Percentiles rank a stretch among this genome's conserved stretches.
phyloP scores from a whole-genome alignment of 1,284 basidiomycete species.

The Rhodotorula glutinis region DNA sequence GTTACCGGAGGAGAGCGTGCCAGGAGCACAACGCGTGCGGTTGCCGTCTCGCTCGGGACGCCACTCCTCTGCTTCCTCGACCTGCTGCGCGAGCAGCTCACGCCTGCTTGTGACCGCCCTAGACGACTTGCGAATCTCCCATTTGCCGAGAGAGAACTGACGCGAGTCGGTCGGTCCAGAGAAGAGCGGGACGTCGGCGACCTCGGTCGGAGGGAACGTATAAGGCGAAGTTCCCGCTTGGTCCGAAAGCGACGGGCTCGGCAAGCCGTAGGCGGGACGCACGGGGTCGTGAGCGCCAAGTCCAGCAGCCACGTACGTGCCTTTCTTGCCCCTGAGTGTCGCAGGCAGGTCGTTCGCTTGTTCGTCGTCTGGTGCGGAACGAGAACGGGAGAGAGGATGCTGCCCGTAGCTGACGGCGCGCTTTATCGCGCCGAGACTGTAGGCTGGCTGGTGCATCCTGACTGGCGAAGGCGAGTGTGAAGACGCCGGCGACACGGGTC shows the following conservation, averaged over 20 bases:
- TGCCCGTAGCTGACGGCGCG: background rate
- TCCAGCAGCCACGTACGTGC: background rate
- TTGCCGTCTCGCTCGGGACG: too few species aligned
- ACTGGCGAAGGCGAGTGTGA: conserved; percentile 15
- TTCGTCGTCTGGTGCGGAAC: background rate
- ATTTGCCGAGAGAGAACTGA: conserved; percentile 29
- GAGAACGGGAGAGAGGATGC: conserved; percentile 18
- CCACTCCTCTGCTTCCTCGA: background rate
- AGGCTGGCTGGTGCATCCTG: conserved; percentile 9
- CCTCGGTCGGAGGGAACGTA: background rate
- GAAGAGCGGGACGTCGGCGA: conserved; percentile 16
- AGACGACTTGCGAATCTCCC: conserved; percentile 22
- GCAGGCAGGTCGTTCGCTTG: conserved; percentile 3
- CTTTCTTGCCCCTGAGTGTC: background rate
- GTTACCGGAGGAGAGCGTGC: too few species aligned
- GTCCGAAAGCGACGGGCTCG: background rate
- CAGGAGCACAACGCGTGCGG: background rate
- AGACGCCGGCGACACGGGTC: conserved; percentile 6
- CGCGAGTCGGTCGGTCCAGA: conserved; percentile 15
- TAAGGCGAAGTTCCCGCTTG: background rate
- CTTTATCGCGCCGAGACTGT: background rate
- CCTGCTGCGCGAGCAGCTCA: conserved; percentile 5
- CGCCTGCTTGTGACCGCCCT: background rate
- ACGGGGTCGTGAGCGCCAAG: conserved; percentile 7
- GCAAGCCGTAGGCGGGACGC: too few species aligned